phyloP scores from a whole-genome alignment of 129 eudicot species.

The Calendula officinalis region DNA sequence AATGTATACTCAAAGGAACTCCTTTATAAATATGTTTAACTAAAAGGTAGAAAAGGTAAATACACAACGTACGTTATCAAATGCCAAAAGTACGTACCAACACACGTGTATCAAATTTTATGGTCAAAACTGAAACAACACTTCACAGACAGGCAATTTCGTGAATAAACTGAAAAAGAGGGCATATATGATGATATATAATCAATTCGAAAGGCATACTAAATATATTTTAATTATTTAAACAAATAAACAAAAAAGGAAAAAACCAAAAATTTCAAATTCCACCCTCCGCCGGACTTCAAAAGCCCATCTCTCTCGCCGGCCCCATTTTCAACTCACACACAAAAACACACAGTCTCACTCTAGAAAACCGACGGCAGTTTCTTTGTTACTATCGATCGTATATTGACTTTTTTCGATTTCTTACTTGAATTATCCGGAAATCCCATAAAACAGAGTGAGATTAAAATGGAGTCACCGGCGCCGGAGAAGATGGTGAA shows the following conservation, averaged over 20 bases:
- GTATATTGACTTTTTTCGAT: not conserved
- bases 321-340: slow-evolving; percentile 21
- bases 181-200: too few species aligned
- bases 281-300: slow-evolving; percentile 24
- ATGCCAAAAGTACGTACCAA: slow-evolving; percentile 15
- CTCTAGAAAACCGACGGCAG: slow-evolving; percentile 18
- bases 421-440: not conserved
- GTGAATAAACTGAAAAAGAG: not conserved
- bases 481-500: slow-evolving; percentile 28
- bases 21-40: not conserved
- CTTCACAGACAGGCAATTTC: slow-evolving; percentile 3
- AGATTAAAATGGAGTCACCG: slow-evolving; percentile 34
- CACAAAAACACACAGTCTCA: slow-evolving; percentile 4
- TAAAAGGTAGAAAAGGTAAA: not conserved
- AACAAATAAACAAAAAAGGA: not conserved
- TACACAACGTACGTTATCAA: not conserved
- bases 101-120: slow-evolving; percentile 17
- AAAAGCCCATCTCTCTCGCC: slow-evolving; percentile 21
- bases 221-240: not conserved
- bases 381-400: not conserved
- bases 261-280: slow-evolving; percentile 8
- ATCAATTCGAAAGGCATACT: not conserved
- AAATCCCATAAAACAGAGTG: slow-evolving; percentile 18
- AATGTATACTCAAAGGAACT: not conserved
- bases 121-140: slow-evolving; percentile 3